Base-by-base conservation (phyloP, 1,284 basidiomycete genomes). In the Volvariella surrecta region DNA sequence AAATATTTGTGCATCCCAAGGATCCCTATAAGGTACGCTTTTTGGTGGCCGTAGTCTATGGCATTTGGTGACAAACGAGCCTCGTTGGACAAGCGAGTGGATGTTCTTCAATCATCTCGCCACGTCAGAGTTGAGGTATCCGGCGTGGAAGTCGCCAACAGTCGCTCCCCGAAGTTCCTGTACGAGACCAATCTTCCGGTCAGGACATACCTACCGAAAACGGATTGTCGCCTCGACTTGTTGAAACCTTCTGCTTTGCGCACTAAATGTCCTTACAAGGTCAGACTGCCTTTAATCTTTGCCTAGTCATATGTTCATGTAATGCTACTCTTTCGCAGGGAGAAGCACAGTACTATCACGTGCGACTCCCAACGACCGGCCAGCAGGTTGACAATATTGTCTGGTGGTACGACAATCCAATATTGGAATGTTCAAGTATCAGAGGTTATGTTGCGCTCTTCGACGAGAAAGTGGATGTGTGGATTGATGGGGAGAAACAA, bases 381-480 rank as follows among this genome's bases (percentile, higher is more conserved):
- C 62, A 70, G 39, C 55, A 58, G 10, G 53, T 64, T 24, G 61
- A 74, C 30, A 67, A 80, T 42, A 57, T 79, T 7, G 72, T 76
- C 13, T 83, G 81, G 80, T 81, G 70, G 64, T 82, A 83, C 54
- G 69, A 66, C 22, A 66, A 64, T 20, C 70, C 79, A 0, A 68
- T 61, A 11, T 57, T 61, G 0, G 78, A 81, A 49, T 73, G 72
- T 40, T 58, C 66, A 3, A 64, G 59, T 17, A 70, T 82, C 43
- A 61, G 59, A 42, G 78, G 78, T n/a, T 68, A 68, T 45, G 60
- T 74, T 2, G 71, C 76, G 0, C 82, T 80, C 55, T 79, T 77
- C 48, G 77, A 83, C 45, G 79, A 82, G 53, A 79, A 77, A 49
- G 72, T 82, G 15, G 75, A 80, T 45, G 70, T 82, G 4, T 82